phyloP scores from a whole-genome alignment of 2,329 filamentous ascomycete genomes.

The Aspergillus pseudoterreus region DNA sequence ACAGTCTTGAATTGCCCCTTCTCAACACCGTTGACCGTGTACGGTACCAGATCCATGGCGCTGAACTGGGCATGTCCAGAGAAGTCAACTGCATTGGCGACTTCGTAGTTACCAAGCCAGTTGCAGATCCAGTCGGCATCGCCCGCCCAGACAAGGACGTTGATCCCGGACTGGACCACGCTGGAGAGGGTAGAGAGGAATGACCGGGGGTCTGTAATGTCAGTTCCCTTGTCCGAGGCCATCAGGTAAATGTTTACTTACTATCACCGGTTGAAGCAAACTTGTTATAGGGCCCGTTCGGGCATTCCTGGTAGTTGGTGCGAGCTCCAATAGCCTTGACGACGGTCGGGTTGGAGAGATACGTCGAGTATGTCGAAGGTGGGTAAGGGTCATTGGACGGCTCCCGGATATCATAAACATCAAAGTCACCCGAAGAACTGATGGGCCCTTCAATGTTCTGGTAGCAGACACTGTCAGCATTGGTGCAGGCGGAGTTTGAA shows the following conservation, averaged over 20 bases:
- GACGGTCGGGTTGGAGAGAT: slow-evolving; percentile 37
- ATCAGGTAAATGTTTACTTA: slow-evolving; percentile 11
- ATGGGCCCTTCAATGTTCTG: slow-evolving; percentile 35
- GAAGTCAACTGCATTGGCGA: slow-evolving; percentile 47
- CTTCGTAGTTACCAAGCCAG: slow-evolving; percentile 51
- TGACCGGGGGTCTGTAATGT: slow-evolving; percentile 38
- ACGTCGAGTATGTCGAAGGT: slow-evolving; percentile 41
- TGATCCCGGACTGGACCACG: slow-evolving; percentile 48
- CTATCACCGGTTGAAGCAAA: slow-evolving; percentile 43
- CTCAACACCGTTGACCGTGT: slow-evolving; percentile 48
- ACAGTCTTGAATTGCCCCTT: slow-evolving; percentile 51
- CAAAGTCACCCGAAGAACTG: slow-evolving; percentile 22
- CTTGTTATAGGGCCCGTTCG: slow-evolving; percentile 32
- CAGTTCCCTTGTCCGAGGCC: slow-evolving; percentile 4
- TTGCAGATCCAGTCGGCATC: slow-evolving; percentile 60
- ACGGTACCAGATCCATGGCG: slow-evolving; percentile 34
- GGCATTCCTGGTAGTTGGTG: slow-evolving; percentile 41
- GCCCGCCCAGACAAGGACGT: slow-evolving; percentile 53
- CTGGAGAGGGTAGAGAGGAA: slow-evolving; percentile 43
- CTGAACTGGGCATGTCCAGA: slow-evolving; percentile 40
- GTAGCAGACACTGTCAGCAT: slow-evolving; percentile 35
- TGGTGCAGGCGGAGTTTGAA: slow-evolving; percentile 27
- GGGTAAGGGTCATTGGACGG: slow-evolving; percentile 36
- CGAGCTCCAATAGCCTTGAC: slow-evolving; percentile 46
- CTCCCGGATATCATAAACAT: slow-evolving; percentile 47